Conservation (phyloP, 768 basidiomycete species). For the Hydnomerulius pinastri region DNA sequence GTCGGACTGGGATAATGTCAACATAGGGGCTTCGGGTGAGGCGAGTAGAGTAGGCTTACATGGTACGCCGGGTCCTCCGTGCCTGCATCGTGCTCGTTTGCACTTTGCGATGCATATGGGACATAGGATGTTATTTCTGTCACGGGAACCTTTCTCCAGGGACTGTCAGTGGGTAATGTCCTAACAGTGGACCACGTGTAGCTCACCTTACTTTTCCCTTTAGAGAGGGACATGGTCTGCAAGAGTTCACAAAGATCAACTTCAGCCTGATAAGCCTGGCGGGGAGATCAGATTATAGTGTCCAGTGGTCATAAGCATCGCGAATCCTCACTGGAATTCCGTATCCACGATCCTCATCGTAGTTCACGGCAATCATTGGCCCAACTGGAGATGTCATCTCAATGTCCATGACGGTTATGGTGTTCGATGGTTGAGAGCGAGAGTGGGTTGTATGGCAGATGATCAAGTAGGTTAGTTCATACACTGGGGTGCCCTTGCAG, state of each 20-base stretch:
- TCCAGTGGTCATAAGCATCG: not conserved
- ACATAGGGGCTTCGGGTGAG: not conserved
- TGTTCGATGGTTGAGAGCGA: not conserved
- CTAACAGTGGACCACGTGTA: not conserved
- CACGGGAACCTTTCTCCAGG: slow-evolving; percentile 36
- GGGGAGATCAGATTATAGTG: slow-evolving; percentile 3
- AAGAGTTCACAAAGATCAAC: slow-evolving; percentile 57
- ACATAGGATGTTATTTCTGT: slow-evolving; percentile 17
- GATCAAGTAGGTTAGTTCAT: slow-evolving; percentile 14
- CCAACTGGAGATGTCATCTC: slow-evolving; percentile 36
- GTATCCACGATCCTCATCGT: slow-evolving; percentile 17
- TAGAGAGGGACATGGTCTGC: slow-evolving; percentile 50
- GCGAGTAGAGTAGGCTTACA: slow-evolving; percentile 27
- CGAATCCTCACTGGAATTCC: slow-evolving; percentile 23
- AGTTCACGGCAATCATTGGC: slow-evolving; percentile 26
- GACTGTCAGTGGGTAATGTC: slow-evolving; percentile 17
- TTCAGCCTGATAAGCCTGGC: slow-evolving; percentile 29
- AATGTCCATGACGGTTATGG: slow-evolving; percentile 30
- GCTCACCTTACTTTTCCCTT: slow-evolving; percentile 34
- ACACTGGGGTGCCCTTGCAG: slow-evolving; percentile 6
- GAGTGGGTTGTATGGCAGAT: slow-evolving; percentile 7
- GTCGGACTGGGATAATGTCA: slow-evolving; percentile 40
- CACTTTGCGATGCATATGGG: slow-evolving; percentile 33
- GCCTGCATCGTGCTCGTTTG: slow-evolving; percentile 41
- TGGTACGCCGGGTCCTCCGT: slow-evolving; percentile 49